Percentiles rank a stretch among this genome's conserved stretches.
phyloP scores from a whole-genome alignment of 2,329 filamentous ascomycete species.

The Trichoderma koningiopsis region DNA sequence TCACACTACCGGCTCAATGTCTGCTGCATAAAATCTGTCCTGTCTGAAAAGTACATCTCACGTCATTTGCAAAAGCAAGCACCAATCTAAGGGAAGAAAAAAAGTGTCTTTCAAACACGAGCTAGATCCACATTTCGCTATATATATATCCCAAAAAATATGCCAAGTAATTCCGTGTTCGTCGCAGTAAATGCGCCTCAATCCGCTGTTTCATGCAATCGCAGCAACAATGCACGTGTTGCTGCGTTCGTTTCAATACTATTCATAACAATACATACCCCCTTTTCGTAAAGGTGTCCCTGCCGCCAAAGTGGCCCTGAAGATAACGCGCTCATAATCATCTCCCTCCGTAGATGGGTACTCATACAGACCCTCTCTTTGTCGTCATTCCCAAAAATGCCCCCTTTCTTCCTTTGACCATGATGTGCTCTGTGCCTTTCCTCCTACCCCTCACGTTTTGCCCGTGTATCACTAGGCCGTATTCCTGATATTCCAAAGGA shows the following conservation, averaged over 20 bases:
- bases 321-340: slow-evolving; percentile 1
- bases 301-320: neutral
- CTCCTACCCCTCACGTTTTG: neutral
- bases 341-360: neutral
- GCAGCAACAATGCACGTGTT: slow-evolving; percentile 3
- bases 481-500: neutral
- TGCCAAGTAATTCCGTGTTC: slow-evolving; percentile 1
- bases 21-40: neutral
- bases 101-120: neutral
- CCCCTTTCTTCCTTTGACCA: neutral
- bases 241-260: neutral
- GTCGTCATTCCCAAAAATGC: neutral
- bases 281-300: neutral
- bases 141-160: neutral
- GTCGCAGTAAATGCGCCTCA: slow-evolving; percentile 7
- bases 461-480: slow-evolving; percentile 12
- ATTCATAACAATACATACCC: neutral
- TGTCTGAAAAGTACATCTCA: neutral
- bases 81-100: neutral
- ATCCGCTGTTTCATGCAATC: slow-evolving; percentile 19
- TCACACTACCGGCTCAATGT: neutral
- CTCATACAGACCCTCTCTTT: neutral
- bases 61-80: neutral
- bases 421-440: neutral
- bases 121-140: slow-evolving; percentile 2